phyloP scores from a whole-genome alignment of 1,284 basidiomycete genomes.

The Moesziomyces parantarcticus region DNA sequence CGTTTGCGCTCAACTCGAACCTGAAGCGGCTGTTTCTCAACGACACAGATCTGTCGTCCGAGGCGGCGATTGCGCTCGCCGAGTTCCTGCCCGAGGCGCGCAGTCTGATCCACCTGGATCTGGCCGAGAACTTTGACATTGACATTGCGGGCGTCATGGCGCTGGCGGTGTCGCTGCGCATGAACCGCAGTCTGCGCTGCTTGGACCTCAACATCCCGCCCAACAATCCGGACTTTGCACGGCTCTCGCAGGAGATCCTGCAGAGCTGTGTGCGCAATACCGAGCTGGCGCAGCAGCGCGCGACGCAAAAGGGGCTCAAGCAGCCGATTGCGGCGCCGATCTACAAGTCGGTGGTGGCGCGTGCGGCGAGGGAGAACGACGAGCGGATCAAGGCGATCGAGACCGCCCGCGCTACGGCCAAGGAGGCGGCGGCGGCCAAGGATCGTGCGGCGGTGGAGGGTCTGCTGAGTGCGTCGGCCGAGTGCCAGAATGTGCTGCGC shows the following conservation, averaged over 20 bases:
- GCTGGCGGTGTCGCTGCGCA: conserved; percentile 82
- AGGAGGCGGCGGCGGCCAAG: conserved; percentile 20
- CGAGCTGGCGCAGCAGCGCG: conserved; percentile 51
- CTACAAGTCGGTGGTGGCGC: conserved; percentile 58
- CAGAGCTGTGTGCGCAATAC: conserved; percentile 80
- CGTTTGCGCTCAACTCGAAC: conserved; percentile 90
- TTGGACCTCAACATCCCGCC: conserved; percentile 90
- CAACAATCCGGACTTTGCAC: conserved; percentile 86
- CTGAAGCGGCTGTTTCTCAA: conserved; percentile 92
- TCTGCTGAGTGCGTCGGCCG: conserved; percentile 32
- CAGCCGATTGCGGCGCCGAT: conserved; percentile 60
- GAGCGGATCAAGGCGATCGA: conserved; percentile 44
- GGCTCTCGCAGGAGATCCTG: conserved; percentile 71
- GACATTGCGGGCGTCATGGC: conserved; percentile 93
- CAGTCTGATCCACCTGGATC: conserved; percentile 82
- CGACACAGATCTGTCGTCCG: conserved; percentile 81
- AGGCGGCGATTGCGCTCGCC: conserved; percentile 91
- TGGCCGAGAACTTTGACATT: conserved; percentile 71
- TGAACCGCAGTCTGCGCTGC: conserved; percentile 86
- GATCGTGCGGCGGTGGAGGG: conserved; percentile 19
- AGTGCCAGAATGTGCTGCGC: conserved; percentile 42
- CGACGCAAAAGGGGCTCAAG: conserved; percentile 49
- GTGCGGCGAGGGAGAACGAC: conserved; percentile 57
- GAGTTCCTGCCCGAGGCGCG: conserved; percentile 93
- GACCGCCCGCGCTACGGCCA: conserved; percentile 30